Conservation (phyloP, 73 alveolate species). For the Tetrahymena borealis region DNA sequence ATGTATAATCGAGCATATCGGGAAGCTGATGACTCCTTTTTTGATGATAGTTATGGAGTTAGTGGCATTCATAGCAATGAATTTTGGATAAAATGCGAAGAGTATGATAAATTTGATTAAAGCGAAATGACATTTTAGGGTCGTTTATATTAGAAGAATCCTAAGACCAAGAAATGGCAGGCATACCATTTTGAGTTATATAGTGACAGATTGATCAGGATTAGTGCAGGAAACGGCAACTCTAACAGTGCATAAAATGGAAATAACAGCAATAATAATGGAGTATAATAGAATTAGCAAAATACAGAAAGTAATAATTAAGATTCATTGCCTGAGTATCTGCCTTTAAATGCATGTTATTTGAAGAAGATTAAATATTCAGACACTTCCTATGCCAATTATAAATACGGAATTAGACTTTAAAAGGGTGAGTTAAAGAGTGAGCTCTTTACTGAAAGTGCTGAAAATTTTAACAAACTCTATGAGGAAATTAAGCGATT, state of each 20-base stretch:
- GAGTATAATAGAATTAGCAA: neutral
- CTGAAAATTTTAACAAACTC: conserved; percentile 24
- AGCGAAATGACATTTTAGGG: neutral
- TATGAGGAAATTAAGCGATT: conserved; percentile 7
- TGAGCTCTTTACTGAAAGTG: conserved; percentile 22
- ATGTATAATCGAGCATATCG: neutral
- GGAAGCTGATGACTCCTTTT: neutral
- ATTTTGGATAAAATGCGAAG: neutral
- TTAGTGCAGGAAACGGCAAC: neutral
- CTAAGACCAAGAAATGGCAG: conserved; percentile 32
- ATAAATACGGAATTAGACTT: conserved; percentile 28
- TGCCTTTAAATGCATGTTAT: conserved; percentile 13
- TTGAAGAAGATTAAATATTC: conserved; percentile 30
- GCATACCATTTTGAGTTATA: conserved; percentile 32
- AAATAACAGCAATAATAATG: neutral
- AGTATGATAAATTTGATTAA: neutral
- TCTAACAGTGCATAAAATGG: neutral
- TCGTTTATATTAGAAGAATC: neutral
- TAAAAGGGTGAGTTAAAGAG: conserved; percentile 1
- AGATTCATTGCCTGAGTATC: neutral
- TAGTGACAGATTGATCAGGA: conserved; percentile 15
- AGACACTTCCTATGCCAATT: conserved; percentile 17
- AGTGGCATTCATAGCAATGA: neutral
- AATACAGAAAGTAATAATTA: neutral
- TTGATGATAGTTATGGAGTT: neutral